Conservation (phyloP, 164 flowering plant species). For the Stephania cephalantha region DNA sequence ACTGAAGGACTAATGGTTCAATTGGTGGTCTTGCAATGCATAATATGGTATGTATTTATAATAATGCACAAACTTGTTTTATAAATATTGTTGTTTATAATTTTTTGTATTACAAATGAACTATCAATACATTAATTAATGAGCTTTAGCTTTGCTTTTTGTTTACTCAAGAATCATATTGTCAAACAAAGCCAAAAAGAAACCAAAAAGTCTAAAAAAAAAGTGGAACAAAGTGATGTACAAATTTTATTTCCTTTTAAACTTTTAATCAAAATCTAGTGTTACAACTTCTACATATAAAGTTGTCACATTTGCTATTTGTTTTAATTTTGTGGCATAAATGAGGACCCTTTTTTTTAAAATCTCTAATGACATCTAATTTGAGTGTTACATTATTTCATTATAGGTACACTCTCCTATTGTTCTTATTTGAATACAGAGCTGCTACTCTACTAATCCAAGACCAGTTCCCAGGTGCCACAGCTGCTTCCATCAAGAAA, state of each 20-base stretch:
- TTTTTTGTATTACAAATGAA: too few species aligned
- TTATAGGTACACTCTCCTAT: constrained; percentile 67
- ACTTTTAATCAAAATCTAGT: constrained; percentile 40
- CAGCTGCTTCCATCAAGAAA: constrained; percentile 73
- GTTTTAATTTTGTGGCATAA: not conserved
- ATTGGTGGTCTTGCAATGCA: constrained; percentile 75
- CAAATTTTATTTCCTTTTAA: not conserved
- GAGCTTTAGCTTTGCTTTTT: not conserved
- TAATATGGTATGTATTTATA: constrained; percentile 61
- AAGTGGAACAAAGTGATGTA: constrained; percentile 17
- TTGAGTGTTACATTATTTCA: constrained; percentile 34
- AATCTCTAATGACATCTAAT: not conserved
- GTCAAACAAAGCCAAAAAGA: not conserved
- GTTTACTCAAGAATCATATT: not conserved
- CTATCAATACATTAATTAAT: not conserved
- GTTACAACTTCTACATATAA: constrained; percentile 6
- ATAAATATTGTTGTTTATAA: too few species aligned
- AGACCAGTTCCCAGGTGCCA: constrained; percentile 85
- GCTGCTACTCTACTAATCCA: constrained; percentile 69
- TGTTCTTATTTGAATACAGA: constrained; percentile 81
- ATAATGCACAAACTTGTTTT: not conserved
- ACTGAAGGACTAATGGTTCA: constrained; percentile 80
- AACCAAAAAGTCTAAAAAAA: not conserved
- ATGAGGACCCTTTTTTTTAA: not conserved
- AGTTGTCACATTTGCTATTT: constrained; percentile 17